Evolutionary conservation across 805 yeast genomes (phyloP), one percentile per base, ranked within the genome.

Genomic region (Wickerhamiella alocasiicola): DNA sequence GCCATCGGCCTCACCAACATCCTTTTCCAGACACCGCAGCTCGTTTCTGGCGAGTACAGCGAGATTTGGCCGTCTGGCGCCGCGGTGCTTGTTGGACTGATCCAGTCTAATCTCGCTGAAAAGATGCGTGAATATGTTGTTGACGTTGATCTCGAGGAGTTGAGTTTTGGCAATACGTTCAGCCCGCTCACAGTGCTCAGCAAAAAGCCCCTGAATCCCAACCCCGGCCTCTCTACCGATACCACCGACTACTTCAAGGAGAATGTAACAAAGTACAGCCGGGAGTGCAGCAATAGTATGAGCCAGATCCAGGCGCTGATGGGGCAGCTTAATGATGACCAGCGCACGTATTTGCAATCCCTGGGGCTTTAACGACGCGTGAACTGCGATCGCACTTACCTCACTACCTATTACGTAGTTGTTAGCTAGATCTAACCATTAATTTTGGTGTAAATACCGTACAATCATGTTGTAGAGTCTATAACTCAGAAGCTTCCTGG

Each of bases 101-200:
- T 70, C 30, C 60, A 65, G n/a, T 63, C 66, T 30, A 64, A 59
- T 36, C 46, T 65, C 33, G 67, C 61, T 2, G 64, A 62, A 42
- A 45, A 61, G 3, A 46, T 45, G 13, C 48, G 39, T 6, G 55
- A 48, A 13, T 53, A 39, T 21, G 60, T 65, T 26, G 37, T 45
- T 26, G 76, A 71, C 36, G 52, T 70, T 16, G 79, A 78, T 48
- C 51, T 71, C 23, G 85, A 80, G 39, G 94, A 85, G 46, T 70
- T 78, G 37, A 67, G 91, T 2, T 91, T 87, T 60, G 97, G 97
- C 2, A 78, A 95, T 0, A 74, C 78, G 39, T 91, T 74, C 59
- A 81, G 93, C 39, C 76, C 72, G 53, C 65, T 91, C 44, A 74
- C 71, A 1, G 71, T 81, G 2, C 76, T 85, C 36, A 67, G 72